These are phyloP conservation scores for Xylaria digitata DNA, from an alignment of 2,329 filamentous ascomycete species.

Conservation along the genomic window DNA sequence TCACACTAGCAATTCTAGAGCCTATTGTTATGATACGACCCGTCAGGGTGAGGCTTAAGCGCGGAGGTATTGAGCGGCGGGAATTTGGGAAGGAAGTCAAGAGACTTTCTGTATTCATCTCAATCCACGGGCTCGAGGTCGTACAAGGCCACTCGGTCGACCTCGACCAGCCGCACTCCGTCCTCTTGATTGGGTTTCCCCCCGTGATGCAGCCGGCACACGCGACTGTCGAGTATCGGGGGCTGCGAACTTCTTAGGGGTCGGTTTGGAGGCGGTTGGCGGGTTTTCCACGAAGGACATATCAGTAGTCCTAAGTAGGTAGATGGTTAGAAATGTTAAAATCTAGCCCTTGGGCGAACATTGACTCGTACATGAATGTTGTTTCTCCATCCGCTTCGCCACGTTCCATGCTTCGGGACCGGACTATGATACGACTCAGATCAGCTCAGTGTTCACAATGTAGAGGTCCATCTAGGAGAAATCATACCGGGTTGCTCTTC, in stretches of 20 bases:
- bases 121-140: conserved; percentile 59
- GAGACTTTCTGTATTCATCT: conserved; percentile 51
- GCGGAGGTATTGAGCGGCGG: conserved; percentile 5
- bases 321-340: conserved; percentile 39
- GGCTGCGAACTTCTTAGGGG: conserved; percentile 58
- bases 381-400: conserved; percentile 71
- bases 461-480: conserved; percentile 6
- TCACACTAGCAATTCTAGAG: not conserved
- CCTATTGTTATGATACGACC: conserved; percentile 7
- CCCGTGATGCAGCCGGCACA: conserved; percentile 57
- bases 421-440: conserved; percentile 25
- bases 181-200: conserved; percentile 54
- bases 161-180: conserved; percentile 53
- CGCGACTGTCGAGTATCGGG: conserved; percentile 60
- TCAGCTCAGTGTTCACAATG: conserved; percentile 18
- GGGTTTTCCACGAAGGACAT: conserved; percentile 92
- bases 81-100: not conserved
- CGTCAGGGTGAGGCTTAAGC: conserved; percentile 3
- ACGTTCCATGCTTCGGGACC: conserved; percentile 48
- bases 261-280: conserved; percentile 63
- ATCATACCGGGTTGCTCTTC: conserved; percentile 48
- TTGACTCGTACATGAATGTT: conserved; percentile 80
- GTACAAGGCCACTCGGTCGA: conserved; percentile 59
- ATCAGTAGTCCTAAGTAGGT: conserved; percentile 78
- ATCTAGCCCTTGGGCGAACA: conserved; percentile 32